Evolutionary conservation across 108 stramenopile species (phyloP), one percentile per base, ranked within the genome.

Genomic region (Skeletonema potamos): DNA sequence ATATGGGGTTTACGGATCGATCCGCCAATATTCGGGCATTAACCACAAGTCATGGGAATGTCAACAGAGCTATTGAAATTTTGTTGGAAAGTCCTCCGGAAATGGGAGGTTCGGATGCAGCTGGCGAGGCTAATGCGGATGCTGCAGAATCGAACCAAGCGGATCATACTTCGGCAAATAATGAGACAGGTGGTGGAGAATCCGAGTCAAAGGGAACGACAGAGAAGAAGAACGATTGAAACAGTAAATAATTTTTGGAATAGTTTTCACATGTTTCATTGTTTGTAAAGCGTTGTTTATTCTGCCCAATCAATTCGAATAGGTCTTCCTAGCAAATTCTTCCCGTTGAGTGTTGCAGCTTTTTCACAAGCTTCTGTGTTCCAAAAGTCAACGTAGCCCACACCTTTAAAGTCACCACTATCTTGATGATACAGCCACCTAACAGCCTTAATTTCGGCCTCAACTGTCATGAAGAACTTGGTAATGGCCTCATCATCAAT

Each of bases 401-500:
- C 89, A 33, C 97, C 97, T 73, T 96, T 94, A 71, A 98, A 98
- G 64, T 97, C 96, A 1, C 96, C 96, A 54, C 88, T 87, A 54
- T 96, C 95, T 54, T 89, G 88, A 84, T 96, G 92, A 65, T 91
- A 86, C 48, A 98, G 54, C 97, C 97, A 98, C 27, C 97, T 84
- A 13, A 98, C 86, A 28, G 94, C 90, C 74, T 92, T 94, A 6
- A 96, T 70, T 63, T 96, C 97, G 4, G 93, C 90, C 60, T 92
- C 94, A 8, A 92, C 96, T 54, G 66, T 81, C 58, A 77, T 89
- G 74, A 97, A 97, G 77, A 95, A 95, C 62, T 97, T 94, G 22
- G 84, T 84, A 59, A 96, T 91, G 20, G 79, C 91, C 34, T 96
- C 95, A 69, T 96, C 95, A 74, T 98, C 97, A 67, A 95, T 88